Evolutionary conservation across 805 yeast genomes (phyloP), one percentile per base, ranked within the genome.

Genomic region (Metschnikowia kunwiensis): DNA sequence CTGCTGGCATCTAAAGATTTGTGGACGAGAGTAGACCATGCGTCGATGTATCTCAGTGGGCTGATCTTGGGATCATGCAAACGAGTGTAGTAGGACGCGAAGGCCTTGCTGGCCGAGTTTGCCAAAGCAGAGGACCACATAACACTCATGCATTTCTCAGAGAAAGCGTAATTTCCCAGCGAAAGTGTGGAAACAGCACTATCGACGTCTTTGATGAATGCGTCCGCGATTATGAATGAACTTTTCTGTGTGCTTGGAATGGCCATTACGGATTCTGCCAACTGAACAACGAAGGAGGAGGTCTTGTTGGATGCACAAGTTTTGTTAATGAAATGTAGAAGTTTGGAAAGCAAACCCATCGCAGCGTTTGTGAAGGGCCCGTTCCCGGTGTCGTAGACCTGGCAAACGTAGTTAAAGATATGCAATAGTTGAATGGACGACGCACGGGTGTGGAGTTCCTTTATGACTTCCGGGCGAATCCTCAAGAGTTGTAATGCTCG

Each of bases 311-410:
- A 17, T 4, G 19, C 19, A 7, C 22, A 15, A 7, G 30, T 22
- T 17, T 30, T 25, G 28, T 40, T 43, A 22, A 61, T 61, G 26
- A 78, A 62, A 2, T 49, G 43, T 8, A 81, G 54, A 32, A 81
- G 51, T 47, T 81, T 86, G 2, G 55, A 36, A 31, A 86, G 72
- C 30, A 87, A 51, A 21, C 78, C 84, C 36, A 68, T 73, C 34
- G 86, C 55, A 0, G 94, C 80, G 51, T 82, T 85, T 5, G 82
- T 77, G 18, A 85, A 56, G 0, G 94, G 80, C 2, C 84, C 77
- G 4, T 82, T 80, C 1, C 85, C 74, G 33, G 80, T 85, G 35
- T 76, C 77, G 79, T 88, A 80, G 54, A 75, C 79, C 46, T 80
- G 88, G 24, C 81, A 59, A 10, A 82, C 70, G 54, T 74, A 82